Base-by-base conservation (phyloP, 2,329 filamentous ascomycete genomes). In the Diaporthe citrichinensis region DNA sequence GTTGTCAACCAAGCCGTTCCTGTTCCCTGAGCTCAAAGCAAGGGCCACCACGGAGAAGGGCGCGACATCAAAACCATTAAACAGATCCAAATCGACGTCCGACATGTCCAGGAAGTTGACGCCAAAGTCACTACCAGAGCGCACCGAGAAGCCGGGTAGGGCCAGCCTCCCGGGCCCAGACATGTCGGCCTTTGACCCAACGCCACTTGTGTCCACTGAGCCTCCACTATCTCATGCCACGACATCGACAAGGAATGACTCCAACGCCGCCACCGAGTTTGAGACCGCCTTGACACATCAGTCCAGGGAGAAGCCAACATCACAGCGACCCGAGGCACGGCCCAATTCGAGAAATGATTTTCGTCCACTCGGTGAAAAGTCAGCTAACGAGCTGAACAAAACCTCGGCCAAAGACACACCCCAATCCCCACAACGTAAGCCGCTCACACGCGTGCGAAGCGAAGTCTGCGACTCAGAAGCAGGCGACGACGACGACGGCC, bases 11-110 rank as follows among this genome's bases (percentile, higher is more conserved):
- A 84, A 87, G 53, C 79, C 82, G 9, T 90, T 84, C 71, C 80
- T 90, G 74, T 90, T 88, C 73, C 83, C 87, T 0, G 86, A 89
- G 76, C 80, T 90, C 39, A 84, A 82, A 68, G 82, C 85, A 57
- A 76, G 79, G 44, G 55, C 80, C 1, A 57, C 71, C 4, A 76
- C 74, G 14, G 76, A 74, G 69, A 71, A 71, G 76, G 36, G 3
- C 8, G 44, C n/a, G 5, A 39, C 61, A 28, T 57, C 73, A 17
- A 77, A 73, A 44, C 57, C 73, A 23, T 17, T 77, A 7, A 73
- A 49, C 49, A 72, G 76, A 67, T 77, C 76, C 1, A 76, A 73
- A 46, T 75, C 58, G 65, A 73, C 55, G 4, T 75, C 73, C n/a
- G 74, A 76, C 28, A 53, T 76, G 71, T 46, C 68, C 36, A 77